Evolutionary conservation across 177 flowering plant genomes (phyloP), one percentile per base, ranked within the genome.

Genomic region (Tripterygium wilfordii): DNA sequence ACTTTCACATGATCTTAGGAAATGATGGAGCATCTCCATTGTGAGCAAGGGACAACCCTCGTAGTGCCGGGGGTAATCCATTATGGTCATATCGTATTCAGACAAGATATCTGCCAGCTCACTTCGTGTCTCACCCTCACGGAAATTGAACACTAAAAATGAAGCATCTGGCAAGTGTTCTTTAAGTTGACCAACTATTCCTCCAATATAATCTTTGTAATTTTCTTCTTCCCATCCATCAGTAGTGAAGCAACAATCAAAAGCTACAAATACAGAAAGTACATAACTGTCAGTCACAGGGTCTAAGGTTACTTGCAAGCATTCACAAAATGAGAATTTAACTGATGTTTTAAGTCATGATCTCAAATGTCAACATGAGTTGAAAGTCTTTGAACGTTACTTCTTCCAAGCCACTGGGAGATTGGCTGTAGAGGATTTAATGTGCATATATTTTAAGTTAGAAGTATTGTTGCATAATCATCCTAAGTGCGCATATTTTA

Each of bases 41-140:
- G 97, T 96, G 42, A 94, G 76, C 4, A 94, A 55, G 12, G 99
- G 97, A 42, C 97, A 94, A 25, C 96, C 99, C 68, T 89, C 97
- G 36, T 94, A 94, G 37, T 94, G 97, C 27, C 95, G 66, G 4
- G 99, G 99, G 57, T 89, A 94, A 58, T 94, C 99, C 68, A 94
- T 49, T 23, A 89, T 79, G 5, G 85, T 83, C 20, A 94, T 87
- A 73, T 89, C 96, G 58, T 80, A 85, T 29, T 80, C 79, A 31
- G 90, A 85, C 28, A 94, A 49, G 45, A 85, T 73, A 45, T 85
- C 87, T 0, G 99, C 95, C 72, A 94, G 89, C 50, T 72, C 75
- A 53, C 97, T 94, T 50, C 74, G 71, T 54, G 74, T 89, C 68
- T 85, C 92, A 2, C 99, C 99, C 60, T 94, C 92, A 7, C 99